Evolutionary conservation across 768 basidiomycete genomes (phyloP).

Genomic region (Postia placenta): DNA sequence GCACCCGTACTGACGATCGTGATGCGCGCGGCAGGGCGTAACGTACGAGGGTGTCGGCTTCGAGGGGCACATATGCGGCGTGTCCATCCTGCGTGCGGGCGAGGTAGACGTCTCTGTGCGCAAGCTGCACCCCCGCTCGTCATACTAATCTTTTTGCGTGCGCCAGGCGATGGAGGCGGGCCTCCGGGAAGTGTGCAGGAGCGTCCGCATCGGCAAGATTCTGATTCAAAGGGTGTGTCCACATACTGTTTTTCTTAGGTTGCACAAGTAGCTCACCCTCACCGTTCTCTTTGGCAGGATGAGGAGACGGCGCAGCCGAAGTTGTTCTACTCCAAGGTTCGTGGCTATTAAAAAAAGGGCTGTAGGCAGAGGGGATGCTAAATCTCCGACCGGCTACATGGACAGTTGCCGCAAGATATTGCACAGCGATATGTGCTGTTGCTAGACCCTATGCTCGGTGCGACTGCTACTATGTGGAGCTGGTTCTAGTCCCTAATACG

Average conservation of each 20-base stretch:
- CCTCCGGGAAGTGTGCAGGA: constrained; percentile 90
- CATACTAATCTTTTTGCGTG: background rate
- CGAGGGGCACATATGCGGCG: constrained; percentile 94
- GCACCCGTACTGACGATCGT: background rate
- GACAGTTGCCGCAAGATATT: constrained; percentile 89
- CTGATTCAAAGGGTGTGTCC: constrained; percentile 82
- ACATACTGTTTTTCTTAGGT: background rate
- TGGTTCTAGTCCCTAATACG: background rate
- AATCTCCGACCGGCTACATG: background rate
- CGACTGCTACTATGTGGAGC: constrained; percentile 17
- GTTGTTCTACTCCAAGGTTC: constrained; percentile 84
- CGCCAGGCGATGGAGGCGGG: constrained; percentile 94
- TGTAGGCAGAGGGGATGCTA: background rate
- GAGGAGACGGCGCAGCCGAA: constrained; percentile 93
- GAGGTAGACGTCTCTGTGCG: constrained; percentile 46
- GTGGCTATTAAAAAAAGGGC: background rate
- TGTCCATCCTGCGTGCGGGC: constrained; percentile 90
- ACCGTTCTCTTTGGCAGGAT: constrained; percentile 50
- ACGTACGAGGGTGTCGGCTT: constrained; percentile 90
- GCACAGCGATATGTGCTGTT: constrained; percentile 87
- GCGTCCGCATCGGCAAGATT: constrained; percentile 94
- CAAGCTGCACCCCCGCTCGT: background rate
- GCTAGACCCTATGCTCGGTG: constrained; percentile 96
- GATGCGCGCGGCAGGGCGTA: constrained; percentile 44
- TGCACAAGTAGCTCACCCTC: background rate